Conservation (phyloP, 2,329 filamentous ascomycete genomes). For the Ceratocystis destructans region DNA sequence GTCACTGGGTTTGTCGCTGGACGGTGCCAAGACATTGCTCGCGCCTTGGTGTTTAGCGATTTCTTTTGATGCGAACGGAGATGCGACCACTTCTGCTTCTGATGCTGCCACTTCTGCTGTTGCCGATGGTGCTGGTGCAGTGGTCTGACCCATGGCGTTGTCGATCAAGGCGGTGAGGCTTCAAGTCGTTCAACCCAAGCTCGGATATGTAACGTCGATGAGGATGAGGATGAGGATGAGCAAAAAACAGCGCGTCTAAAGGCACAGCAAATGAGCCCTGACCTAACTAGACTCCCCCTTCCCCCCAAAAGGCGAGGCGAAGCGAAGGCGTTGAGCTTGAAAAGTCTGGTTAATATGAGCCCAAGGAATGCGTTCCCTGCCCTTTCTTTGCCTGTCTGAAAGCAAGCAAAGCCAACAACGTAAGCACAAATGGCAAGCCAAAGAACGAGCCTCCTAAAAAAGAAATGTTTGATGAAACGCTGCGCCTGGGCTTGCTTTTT, state of each 20-base stretch:
- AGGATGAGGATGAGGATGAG: background rate
- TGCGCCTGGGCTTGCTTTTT: background rate
- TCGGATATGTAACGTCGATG: conserved; percentile 1
- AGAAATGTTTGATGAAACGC: background rate
- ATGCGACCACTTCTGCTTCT: conserved; percentile 1
- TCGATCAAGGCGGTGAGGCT: conserved; percentile 5
- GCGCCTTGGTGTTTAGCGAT: background rate
- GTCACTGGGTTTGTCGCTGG: background rate
- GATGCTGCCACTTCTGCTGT: background rate
- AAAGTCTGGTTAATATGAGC: background rate
- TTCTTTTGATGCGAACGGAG: background rate
- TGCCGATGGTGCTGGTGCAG: background rate
- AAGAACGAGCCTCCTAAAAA: background rate
- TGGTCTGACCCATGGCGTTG: conserved; percentile 8
- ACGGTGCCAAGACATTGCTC: background rate
- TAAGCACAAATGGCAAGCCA: background rate
- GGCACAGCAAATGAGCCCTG: background rate
- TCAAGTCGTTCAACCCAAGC: background rate
- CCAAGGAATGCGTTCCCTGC: background rate
- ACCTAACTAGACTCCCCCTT: too few species aligned
- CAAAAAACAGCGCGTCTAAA: background rate
- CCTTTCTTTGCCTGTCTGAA: background rate
- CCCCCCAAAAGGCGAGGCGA: background rate
- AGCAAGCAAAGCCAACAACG: background rate
- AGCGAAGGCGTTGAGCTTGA: background rate